These are phyloP conservation scores for Arxiozyma slooffiae DNA, from an alignment of 1,139 yeast species.

Conservation along the genomic window DNA sequence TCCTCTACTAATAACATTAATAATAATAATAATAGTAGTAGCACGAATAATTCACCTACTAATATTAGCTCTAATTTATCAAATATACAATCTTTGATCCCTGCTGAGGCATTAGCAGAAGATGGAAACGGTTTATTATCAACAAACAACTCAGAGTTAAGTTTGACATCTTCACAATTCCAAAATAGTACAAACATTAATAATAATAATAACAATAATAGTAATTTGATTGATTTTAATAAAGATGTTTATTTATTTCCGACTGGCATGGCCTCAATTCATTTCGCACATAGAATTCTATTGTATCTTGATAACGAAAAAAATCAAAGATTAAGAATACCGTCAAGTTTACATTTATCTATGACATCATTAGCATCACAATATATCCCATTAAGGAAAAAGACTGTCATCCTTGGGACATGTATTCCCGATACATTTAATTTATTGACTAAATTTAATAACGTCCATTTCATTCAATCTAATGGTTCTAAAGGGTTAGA, in stretches of 20 bases:
- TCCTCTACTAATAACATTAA: neutral
- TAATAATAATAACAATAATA: neutral
- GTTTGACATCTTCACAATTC: neutral
- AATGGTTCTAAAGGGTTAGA: conserved; percentile 70
- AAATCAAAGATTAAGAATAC: conserved; percentile 20
- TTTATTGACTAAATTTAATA: conserved; percentile 80
- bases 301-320: conserved; percentile 33
- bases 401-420: conserved; percentile 87
- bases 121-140: neutral
- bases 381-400: conserved; percentile 28
- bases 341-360: conserved; percentile 4
- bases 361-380: neutral
- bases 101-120: conserved; percentile 21
- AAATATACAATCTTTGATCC: conserved; percentile 12
- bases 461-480: conserved; percentile 70
- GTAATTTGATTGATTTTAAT: conserved; percentile 7
- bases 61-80: no score
- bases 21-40: neutral
- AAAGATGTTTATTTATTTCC: conserved; percentile 74
- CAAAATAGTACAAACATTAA: neutral
- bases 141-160: neutral
- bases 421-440: conserved; percentile 91
- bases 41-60: neutral
- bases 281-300: conserved; percentile 65
- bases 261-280: conserved; percentile 88